phyloP scores from a whole-genome alignment of 2,329 filamentous ascomycete genomes.

The Byssoonygena ceratinophila region DNA sequence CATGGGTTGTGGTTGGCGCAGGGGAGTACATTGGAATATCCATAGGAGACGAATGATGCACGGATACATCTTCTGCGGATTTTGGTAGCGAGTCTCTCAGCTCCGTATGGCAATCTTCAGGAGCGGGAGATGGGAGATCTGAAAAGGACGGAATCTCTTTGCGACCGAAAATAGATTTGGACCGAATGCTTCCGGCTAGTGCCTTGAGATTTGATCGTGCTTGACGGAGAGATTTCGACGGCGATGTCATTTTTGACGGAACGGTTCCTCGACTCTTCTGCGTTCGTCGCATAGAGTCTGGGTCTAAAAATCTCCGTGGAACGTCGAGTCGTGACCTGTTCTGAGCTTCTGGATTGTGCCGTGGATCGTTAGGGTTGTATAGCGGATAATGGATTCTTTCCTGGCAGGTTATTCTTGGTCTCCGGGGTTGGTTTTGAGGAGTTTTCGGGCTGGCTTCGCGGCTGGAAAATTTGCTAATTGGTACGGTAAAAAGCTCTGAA shows the following conservation, averaged over 20 bases:
- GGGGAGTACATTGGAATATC: background rate
- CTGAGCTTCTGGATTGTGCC: conserved; percentile 25
- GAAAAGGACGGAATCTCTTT: conserved; percentile 10
- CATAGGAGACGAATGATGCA: background rate
- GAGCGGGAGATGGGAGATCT: background rate
- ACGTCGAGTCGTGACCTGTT: conserved; percentile 7
- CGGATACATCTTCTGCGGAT: background rate
- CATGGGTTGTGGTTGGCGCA: background rate
- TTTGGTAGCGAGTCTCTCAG: background rate
- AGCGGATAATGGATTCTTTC: conserved; percentile 30
- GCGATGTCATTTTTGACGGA: conserved; percentile 17
- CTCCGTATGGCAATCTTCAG: background rate
- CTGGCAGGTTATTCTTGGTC: conserved; percentile 19
- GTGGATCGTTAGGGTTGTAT: conserved; percentile 28
- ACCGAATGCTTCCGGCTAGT: conserved; percentile 23
- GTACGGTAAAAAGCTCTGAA: conserved; percentile 3
- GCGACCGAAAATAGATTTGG: conserved; percentile 3
- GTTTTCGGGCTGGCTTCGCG: background rate
- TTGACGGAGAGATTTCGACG: conserved; percentile 24
- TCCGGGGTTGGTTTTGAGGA: background rate
- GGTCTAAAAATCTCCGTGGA: conserved; percentile 10
- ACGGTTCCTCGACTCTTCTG: background rate
- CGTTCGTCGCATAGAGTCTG: conserved; percentile 1
- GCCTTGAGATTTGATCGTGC: conserved; percentile 26
- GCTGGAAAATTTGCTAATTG: background rate